These are phyloP conservation scores for Podospora appendiculata DNA, from an alignment of 495 filamentous ascomycete species.

Conservation along the genomic window DNA sequence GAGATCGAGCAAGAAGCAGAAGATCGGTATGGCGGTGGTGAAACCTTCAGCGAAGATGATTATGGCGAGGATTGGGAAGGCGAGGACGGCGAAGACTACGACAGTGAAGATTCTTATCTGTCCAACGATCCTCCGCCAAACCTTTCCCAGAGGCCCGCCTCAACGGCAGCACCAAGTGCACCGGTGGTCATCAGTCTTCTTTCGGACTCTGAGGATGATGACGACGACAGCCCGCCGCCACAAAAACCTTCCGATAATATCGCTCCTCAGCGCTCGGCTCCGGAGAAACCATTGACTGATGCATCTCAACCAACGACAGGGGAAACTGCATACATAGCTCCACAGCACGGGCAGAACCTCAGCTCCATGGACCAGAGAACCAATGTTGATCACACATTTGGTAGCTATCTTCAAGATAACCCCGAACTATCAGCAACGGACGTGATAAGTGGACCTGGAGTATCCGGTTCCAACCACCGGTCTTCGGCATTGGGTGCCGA, in stretches of 20 bases:
- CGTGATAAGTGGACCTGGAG: too few species aligned
- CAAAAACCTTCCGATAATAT: background rate
- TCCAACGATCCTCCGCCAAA: conserved; percentile 7
- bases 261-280: too few species aligned
- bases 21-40: conserved; percentile 30
- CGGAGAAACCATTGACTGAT: too few species aligned
- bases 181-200: conserved; percentile 30
- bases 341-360: too few species aligned
- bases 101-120: conserved; percentile 5
- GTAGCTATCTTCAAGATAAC: too few species aligned
- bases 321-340: too few species aligned
- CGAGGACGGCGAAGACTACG: conserved; percentile 10
- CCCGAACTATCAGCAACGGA: too few species aligned
- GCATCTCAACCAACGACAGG: too few species aligned
- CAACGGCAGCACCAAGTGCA: conserved; percentile 4
- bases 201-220: conserved; percentile 32
- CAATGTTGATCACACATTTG: too few species aligned
- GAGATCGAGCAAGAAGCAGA: conserved; percentile 28
- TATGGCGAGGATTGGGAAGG: conserved; percentile 8
- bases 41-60: conserved; percentile 27
- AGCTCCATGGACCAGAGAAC: too few species aligned
- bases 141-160: background rate
- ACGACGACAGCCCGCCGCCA: conserved; percentile 6
- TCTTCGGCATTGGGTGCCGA: too few species aligned
- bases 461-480: too few species aligned